These are phyloP conservation scores for Aspergillus melleus DNA, from an alignment of 2,329 filamentous ascomycete species.

Conservation along the genomic window DNA sequence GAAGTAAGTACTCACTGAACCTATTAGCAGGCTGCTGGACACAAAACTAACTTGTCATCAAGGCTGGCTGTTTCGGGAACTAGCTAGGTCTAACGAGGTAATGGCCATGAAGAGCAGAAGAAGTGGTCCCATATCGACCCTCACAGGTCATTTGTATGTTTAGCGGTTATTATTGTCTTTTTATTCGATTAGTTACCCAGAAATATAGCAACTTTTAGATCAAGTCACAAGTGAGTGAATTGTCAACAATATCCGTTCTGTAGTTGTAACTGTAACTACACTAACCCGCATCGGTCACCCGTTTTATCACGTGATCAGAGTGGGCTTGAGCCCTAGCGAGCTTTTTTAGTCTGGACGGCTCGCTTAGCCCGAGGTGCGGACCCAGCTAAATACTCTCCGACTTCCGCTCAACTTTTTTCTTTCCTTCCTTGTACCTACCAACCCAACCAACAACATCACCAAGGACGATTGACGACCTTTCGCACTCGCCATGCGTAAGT, in stretches of 20 bases:
- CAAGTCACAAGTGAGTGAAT: conserved; percentile 14
- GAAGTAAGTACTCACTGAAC: conserved; percentile 67
- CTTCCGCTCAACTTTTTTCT: conserved; percentile 21
- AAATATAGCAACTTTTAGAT: conserved; percentile 34
- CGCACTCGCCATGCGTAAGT: conserved; percentile 71
- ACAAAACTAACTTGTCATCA: conserved; percentile 13
- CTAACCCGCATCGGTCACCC: background rate
- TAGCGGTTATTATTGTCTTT: conserved; percentile 40
- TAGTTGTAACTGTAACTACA: background rate
- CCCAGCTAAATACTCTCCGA: conserved; percentile 21
- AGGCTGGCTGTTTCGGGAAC: conserved; percentile 54
- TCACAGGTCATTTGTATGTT: conserved; percentile 42
- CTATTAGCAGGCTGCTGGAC: background rate
- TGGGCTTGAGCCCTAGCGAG: conserved; percentile 24
- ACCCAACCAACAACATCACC: conserved; percentile 31
- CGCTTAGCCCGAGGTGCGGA: conserved; percentile 34
- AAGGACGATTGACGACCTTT: conserved; percentile 66
- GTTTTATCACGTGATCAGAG: conserved; percentile 19
- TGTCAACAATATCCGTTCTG: background rate
- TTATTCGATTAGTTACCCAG: conserved; percentile 22
- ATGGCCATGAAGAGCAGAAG: conserved; percentile 36
- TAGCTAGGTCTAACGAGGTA: conserved; percentile 41
- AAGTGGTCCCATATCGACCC: conserved; percentile 30
- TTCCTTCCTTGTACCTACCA: conserved; percentile 31
- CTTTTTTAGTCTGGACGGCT: conserved; percentile 20